Evolutionary conservation across 2,329 filamentous ascomycete genomes (phyloP).

Genomic region (Diaporthe velutina): DNA sequence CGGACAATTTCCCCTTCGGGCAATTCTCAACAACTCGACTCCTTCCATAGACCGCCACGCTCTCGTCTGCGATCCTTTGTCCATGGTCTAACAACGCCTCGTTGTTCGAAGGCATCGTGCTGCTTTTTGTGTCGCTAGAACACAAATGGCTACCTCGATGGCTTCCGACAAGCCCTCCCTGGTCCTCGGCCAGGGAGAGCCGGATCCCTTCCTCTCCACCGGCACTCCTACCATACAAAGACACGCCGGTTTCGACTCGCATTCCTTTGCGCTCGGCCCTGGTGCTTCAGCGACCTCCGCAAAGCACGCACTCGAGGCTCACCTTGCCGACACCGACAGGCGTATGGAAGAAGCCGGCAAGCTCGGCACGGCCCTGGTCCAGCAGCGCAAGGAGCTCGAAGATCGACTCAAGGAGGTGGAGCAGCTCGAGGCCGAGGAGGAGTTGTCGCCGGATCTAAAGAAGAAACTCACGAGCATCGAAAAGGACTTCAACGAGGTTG

Average conservation of each 20-base stretch:
- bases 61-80: slow-evolving; percentile 12
- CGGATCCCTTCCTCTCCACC: slow-evolving; percentile 71
- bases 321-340: slow-evolving; percentile 91
- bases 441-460: slow-evolving; percentile 86
- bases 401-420: slow-evolving; percentile 89
- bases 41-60: slow-evolving; percentile 3
- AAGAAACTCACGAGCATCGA: slow-evolving; percentile 89
- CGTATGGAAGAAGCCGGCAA: slow-evolving; percentile 92
- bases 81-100: slow-evolving; percentile 38
- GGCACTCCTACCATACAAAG: slow-evolving; percentile 69
- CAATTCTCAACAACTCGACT: slow-evolving; percentile 13
- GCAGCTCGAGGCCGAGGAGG: slow-evolving; percentile 78
- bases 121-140: slow-evolving; percentile 34
- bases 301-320: slow-evolving; percentile 89
- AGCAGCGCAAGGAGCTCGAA: slow-evolving; percentile 86
- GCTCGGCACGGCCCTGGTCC: slow-evolving; percentile 86
- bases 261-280: slow-evolving; percentile 83
- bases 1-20: slow-evolving; percentile 20
- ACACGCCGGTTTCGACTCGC: slow-evolving; percentile 86
- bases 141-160: slow-evolving; percentile 59
- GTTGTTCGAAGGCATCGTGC: slow-evolving; percentile 38
- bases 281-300: slow-evolving; percentile 85
- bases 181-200: slow-evolving; percentile 51
- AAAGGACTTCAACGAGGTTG: slow-evolving; percentile 94
- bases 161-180: slow-evolving; percentile 57